Percentiles rank a stretch among this genome's conserved stretches.
Conservation (phyloP, 176 grass and related monocot species). For the Guadua angustifolia region DNA sequence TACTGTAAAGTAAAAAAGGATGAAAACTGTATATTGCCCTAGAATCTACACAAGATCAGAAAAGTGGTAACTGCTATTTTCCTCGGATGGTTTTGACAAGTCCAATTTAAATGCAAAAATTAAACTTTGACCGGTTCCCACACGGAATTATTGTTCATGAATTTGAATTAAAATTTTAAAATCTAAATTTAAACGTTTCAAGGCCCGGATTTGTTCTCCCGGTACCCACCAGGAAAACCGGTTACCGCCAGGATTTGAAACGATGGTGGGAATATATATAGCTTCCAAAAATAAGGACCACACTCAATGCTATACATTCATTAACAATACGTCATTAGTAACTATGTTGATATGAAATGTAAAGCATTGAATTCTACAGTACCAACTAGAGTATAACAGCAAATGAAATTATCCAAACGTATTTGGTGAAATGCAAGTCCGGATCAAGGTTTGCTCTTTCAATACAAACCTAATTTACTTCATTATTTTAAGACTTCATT, state of each 20-base stretch:
- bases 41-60: background rate
- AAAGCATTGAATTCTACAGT: constrained; percentile 15
- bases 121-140: background rate
- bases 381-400: constrained; percentile 20
- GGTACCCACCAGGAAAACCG: background rate
- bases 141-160: background rate
- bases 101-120: background rate
- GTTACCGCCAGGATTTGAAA: background rate
- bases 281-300: constrained; percentile 1
- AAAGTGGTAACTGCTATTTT: background rate
- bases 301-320: background rate
- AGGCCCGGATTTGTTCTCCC: background rate
- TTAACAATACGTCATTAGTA: background rate
- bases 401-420: constrained; percentile 30
- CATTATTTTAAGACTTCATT: background rate
- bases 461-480: background rate
- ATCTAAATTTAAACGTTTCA: background rate
- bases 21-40: background rate
- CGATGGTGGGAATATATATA: background rate
- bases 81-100: background rate
- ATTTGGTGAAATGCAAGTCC: background rate
- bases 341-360: background rate
- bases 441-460: constrained; percentile 9
- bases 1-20: constrained; percentile 24
- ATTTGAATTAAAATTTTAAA: background rate